phyloP scores from a whole-genome alignment of 352 stramenopile genomes.

The Thalassiosira mediterranea region DNA sequence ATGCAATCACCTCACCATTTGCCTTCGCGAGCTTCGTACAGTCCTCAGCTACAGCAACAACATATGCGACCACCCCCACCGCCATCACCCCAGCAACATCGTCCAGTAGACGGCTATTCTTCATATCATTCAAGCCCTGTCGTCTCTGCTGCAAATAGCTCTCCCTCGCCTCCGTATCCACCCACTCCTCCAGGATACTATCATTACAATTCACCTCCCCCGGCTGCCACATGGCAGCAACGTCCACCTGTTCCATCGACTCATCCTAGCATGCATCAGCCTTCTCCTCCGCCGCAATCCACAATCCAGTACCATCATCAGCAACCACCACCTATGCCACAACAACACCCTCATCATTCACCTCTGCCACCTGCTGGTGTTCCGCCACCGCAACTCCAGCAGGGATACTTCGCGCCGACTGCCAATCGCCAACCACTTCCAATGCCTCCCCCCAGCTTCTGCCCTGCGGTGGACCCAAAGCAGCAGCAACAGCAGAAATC shows the following conservation, averaged over 20 bases:
- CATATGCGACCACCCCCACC: too few species aligned
- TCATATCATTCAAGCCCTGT: conserved; percentile 8
- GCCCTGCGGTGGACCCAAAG: too few species aligned
- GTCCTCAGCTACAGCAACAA: too few species aligned
- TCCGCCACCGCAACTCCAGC: too few species aligned
- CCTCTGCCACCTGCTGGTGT: not conserved
- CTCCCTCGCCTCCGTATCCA: conserved; percentile 8
- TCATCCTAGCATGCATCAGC: conserved; percentile 18
- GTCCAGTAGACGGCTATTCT: not conserved
- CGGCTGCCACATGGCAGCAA: conserved; percentile 9
- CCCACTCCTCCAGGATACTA: conserved; percentile 24
- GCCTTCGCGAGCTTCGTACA: too few species aligned
- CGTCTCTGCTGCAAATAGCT: not conserved
- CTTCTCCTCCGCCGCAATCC: conserved; percentile 15
- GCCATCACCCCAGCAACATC: too few species aligned
- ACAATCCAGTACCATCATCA: too few species aligned
- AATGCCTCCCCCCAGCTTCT: too few species aligned
- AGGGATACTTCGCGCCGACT: too few species aligned
- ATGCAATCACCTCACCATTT: not conserved
- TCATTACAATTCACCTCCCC: conserved; percentile 9
- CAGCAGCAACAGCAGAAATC: conserved; percentile 7
- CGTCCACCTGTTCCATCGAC: conserved; percentile 7
- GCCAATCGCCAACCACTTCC: too few species aligned
- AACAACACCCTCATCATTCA: not conserved
- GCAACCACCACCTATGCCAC: not conserved